Evolutionary conservation across 352 stramenopile genomes (phyloP), one percentile per base, ranked within the genome.

Genomic region (Phytophthora quininea): DNA sequence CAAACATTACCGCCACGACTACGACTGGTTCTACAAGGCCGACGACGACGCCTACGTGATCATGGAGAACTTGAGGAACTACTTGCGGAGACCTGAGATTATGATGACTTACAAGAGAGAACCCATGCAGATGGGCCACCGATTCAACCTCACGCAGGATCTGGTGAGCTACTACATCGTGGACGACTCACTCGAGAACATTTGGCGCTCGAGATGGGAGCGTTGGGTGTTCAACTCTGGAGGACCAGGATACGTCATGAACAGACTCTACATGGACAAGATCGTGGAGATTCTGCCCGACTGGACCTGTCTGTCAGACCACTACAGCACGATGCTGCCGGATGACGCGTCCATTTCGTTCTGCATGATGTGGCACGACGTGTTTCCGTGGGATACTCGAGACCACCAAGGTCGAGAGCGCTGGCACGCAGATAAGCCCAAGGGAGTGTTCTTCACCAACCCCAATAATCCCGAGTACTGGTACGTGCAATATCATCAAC

Each of bases 11-110:
- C 87, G 84, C 3, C 77, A 95, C 70, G 83, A 87, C 27, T 95
- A 81, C 54, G 84, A 95, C 71, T 95, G 87, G 87, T 93, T 95
- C 60, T 95, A 95, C 73, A 95, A 95, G 60, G 79, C 81, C 1
- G 87, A 95, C 52, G 87, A 95, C 67, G 87, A 95, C 56, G 84
- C 87, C 5, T 95, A 90, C 58, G 83, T 95, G n/a, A 73, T 95
- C 31, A 46, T 93, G 47, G 84, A 95, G 57, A 95, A 95, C 61
- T 68, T 95, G 54, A 72, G 79, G 6, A 59, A 74, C n/a, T 94
- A 91, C 56, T 38, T 94, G 19, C 33, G 43, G 4, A 69, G 81
- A 15, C 84, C 86, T 1, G 82, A 94, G 80, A 86, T 94, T 42
- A 49, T 92, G 48, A 80, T 82, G 66, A 62, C 69, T 35, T 80